Percentiles rank a stretch among this genome's conserved stretches.
phyloP scores from a whole-genome alignment of 2,329 filamentous ascomycete species.

The Juglanconis juglandina region DNA sequence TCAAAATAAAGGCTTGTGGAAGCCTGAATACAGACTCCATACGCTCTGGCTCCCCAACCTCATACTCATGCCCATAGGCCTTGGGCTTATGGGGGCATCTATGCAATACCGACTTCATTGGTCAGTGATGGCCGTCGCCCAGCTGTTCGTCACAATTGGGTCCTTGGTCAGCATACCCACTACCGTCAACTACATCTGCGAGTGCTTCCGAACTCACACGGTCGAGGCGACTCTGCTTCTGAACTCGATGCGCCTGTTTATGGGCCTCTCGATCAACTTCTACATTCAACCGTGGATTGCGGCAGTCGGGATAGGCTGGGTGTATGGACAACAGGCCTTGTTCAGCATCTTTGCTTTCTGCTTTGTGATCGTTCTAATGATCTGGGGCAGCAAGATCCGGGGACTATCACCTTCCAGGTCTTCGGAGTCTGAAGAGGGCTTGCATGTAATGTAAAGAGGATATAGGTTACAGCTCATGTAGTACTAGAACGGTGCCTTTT shows the following conservation, averaged over 20 bases:
- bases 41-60: constrained; percentile 28
- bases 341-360: constrained; percentile 27
- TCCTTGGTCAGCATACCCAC: constrained; percentile 30
- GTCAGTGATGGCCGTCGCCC: constrained; percentile 35
- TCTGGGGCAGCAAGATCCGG: constrained; percentile 25
- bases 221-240: constrained; percentile 33
- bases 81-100: constrained; percentile 35
- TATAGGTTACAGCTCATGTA: too few species aligned
- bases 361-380: constrained; percentile 27
- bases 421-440: constrained; percentile 18
- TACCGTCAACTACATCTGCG: constrained; percentile 29
- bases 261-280: constrained; percentile 36
- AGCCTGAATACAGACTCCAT: constrained; percentile 37
- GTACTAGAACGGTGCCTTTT: too few species aligned
- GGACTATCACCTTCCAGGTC: constrained; percentile 16
- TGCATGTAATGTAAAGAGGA: too few species aligned
- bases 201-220: constrained; percentile 33
- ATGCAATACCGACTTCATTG: constrained; percentile 39
- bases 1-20: constrained; percentile 31
- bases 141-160: constrained; percentile 37
- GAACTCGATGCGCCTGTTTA: constrained; percentile 32
- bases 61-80: constrained; percentile 29
- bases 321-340: constrained; percentile 39
- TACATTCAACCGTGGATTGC: constrained; percentile 36
- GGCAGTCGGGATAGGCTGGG: constrained; percentile 34